Conservation (phyloP, 2,329 filamentous ascomycete genomes). For the Ceratocystiopsis brevicomis region DNA sequence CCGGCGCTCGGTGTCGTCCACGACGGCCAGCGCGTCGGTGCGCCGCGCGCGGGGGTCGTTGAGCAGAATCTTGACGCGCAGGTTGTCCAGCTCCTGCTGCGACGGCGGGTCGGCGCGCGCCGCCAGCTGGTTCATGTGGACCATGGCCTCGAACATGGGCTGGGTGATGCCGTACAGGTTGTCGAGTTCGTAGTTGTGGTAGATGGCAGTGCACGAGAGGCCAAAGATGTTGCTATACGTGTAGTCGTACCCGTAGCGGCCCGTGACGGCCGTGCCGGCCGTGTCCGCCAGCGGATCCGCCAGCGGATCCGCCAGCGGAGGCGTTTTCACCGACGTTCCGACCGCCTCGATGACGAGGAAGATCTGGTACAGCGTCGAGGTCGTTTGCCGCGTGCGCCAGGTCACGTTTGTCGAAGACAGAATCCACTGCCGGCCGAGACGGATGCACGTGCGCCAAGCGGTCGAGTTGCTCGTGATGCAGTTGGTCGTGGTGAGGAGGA, state of each 20-base stretch:
- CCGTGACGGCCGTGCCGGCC: too few relatives aligned
- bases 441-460: not conserved
- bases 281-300: too few relatives aligned
- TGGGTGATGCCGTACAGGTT: not conserved
- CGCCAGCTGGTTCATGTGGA: conserved; percentile 1
- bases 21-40: not conserved
- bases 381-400: not conserved
- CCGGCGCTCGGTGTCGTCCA: not conserved
- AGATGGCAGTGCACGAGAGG: not conserved
- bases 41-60: conserved; percentile 1
- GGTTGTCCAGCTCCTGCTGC: conserved; percentile 1
- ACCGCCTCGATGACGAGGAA: conserved; percentile 1
- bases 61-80: conserved; percentile 1
- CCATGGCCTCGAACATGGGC: conserved; percentile 2
- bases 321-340: not conserved
- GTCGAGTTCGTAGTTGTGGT: conserved; percentile 1
- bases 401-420: not conserved
- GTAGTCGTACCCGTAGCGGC: not conserved
- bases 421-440: not conserved
- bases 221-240: conserved; percentile 1
- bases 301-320: too few relatives aligned
- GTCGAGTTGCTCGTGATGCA: not conserved
- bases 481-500: not conserved
- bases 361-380: conserved; percentile 1
- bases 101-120: not conserved